phyloP scores from a whole-genome alignment of 2,329 filamentous ascomycete species.

The Ophiostoma populinum region DNA sequence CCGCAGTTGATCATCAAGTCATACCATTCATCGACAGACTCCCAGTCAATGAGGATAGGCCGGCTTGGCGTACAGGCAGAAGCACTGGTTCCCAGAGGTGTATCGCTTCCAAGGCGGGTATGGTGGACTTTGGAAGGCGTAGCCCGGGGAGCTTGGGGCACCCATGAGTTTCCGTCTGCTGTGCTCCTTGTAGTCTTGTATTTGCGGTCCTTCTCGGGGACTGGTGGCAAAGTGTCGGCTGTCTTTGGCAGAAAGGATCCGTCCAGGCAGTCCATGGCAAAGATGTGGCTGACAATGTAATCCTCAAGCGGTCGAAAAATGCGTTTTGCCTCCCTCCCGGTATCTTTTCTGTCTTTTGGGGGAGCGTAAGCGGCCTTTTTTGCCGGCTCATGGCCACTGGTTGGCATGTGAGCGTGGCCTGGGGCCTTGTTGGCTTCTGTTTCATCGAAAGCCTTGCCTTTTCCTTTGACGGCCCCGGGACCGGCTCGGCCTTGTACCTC shows the following conservation, averaged over 20 bases:
- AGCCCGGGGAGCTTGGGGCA: constrained; percentile 37
- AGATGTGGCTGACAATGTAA: constrained; percentile 54
- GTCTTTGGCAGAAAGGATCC: constrained; percentile 40
- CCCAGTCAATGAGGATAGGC: constrained; percentile 56
- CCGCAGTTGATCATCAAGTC: constrained; percentile 49
- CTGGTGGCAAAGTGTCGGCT: constrained; percentile 16
- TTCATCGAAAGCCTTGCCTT: neutral
- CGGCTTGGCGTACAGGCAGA: constrained; percentile 1
- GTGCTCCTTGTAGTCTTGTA: constrained; percentile 57
- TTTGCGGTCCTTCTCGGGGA: constrained; percentile 54
- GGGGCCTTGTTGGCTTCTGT: too few species aligned
- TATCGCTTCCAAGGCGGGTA: neutral
- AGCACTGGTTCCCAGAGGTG: neutral
- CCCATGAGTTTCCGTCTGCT: constrained; percentile 70
- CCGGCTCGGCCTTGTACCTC: neutral
- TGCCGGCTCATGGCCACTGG: too few species aligned
- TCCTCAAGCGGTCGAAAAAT: constrained; percentile 66
- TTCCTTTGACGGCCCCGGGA: neutral
- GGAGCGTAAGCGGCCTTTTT: too few species aligned
- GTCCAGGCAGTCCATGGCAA: constrained; percentile 56
- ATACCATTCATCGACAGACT: constrained; percentile 57
- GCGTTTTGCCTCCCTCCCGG: constrained; percentile 26
- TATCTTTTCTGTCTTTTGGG: neutral
- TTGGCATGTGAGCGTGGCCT: too few species aligned
- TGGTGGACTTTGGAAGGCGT: neutral